Evolutionary conservation across 192 early-diverging fungal species (phyloP).

Genomic region (Coemansia sp.): DNA sequence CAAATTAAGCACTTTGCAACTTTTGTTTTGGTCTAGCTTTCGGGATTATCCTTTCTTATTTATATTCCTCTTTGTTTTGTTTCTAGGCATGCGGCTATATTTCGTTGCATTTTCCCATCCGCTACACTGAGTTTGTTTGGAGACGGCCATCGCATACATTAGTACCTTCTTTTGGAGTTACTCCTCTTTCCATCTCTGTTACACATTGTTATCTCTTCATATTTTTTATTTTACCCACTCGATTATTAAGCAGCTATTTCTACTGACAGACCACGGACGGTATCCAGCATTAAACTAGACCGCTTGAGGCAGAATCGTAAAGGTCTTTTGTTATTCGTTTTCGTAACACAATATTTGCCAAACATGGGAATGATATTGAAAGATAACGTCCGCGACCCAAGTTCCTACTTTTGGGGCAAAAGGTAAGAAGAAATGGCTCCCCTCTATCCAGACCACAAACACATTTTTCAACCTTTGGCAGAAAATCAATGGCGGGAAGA

Average conservation of each 20-base stretch:
- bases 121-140: too few relatives aligned
- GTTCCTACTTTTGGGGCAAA: constrained; percentile 50
- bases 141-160: too few relatives aligned
- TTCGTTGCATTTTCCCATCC: background rate
- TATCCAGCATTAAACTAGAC: too few relatives aligned
- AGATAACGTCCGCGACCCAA: constrained; percentile 34
- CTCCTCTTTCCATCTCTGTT: too few relatives aligned
- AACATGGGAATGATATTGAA: constrained; percentile 50
- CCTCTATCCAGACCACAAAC: background rate
- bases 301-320: background rate
- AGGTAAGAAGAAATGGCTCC: constrained; percentile 27
- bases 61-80: constrained; percentile 4
- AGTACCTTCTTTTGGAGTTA: too few relatives aligned
- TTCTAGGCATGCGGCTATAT: background rate
- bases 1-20: too few relatives aligned
- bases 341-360: background rate
- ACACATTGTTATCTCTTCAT: too few relatives aligned
- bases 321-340: background rate
- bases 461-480: background rate
- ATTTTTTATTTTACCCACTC: too few relatives aligned
- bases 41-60: background rate
- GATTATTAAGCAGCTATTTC: too few relatives aligned
- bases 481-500: too few relatives aligned
- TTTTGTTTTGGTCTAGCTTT: background rate
- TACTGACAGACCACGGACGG: too few relatives aligned